Base-by-base conservation (phyloP, 2,329 filamentous ascomycete species). In the Furcasterigmium furcatum region DNA sequence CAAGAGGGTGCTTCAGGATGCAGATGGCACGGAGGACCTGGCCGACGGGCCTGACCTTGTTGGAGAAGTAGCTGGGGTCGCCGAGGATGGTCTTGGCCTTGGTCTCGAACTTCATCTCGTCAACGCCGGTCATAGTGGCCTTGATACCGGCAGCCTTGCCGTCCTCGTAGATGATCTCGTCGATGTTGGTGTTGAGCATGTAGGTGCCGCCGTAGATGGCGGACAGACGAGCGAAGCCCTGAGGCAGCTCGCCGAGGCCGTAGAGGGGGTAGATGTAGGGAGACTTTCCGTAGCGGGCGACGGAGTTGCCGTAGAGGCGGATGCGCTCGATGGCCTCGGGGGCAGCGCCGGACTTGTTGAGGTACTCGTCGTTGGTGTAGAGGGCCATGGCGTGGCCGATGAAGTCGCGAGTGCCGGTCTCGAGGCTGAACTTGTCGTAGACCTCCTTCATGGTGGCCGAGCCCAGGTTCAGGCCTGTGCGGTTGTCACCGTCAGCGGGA, bases 241-340 rank as follows among this genome's bases (percentile, higher is more conserved):
- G 94, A 29, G 94, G 95, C 46, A 99, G 86, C 75, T 99, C 94
- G 65, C 88, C 94, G 41, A 99, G 84, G 51, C 94, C 94, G 73
- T 99, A 99, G 25, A 97, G 84, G 41, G 94, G 95, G 78, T 99
- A 99, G 74, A 99, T 97, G 77, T 97, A 99, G 38, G 94, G 95
- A 12, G 91, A 97, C 73, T 96, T 97, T 71, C 94, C 94, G 71
- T 97, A 97, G 52, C 92, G 84, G 43, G 91, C 90, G 71, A 99
- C 95, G 24, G 91, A 96, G 80, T 96, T 96, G 58, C 92, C 95
- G 70, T 99, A 99, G 39, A 99, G 80, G 55, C 89, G 84, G 66
- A 99, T 96, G 58, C 92, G 90, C 70, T 92, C 83, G 58, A 99
- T 88, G 46, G 88, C 84, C 65, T 96, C 91, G 57, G 87, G 84